Evolutionary conservation across 352 stramenopile species (phyloP), one percentile per base, ranked within the genome.

Genomic region (Pythium sp.): DNA sequence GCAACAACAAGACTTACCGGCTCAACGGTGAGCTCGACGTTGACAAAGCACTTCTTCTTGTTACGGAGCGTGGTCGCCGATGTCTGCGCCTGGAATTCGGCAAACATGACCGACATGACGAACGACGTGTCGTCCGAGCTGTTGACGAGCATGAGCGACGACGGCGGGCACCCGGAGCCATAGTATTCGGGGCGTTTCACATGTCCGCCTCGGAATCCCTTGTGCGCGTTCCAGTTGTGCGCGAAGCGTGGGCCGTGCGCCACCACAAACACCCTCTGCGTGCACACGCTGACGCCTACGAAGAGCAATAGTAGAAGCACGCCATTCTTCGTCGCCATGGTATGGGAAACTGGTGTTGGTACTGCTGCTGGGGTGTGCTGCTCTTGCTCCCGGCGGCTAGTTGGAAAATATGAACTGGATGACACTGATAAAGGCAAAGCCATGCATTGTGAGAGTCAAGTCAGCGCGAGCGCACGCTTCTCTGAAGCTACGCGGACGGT

Each of bases 71-170:
- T 51, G 4, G 58, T 47, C 24, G 3, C n/a, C 5, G 58, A 51
- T 5, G 73, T 80, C 58, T 75, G 51, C 7, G 65, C 71, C 30
- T 73, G 68, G 49, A 80, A 77, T 11, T 64, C 18, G 1, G 73
- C 67, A 54, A 80, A 76, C 11, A 80, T 41, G n/a, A 66, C 64
- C 49, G 73, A 78, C 49, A 80, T 28, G 12, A 62, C 53, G 54
- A 80, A 75, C 36, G 55, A 69, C n/a, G 71, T 62, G 2, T 59
- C 64, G 58, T 80, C 73, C 22, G 61, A 72, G 24, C 62, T 47
- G 28, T 80, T 80, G 6, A 75, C 73, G 12, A 72, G 56, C 46
- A 47, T 36, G 11, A 78, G 63, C 8, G 73, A 76, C 53, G 57
- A 57, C 32, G 55, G 64, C 14, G 71, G 73, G 24, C 73, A 78